These are phyloP conservation scores for Tolypocladium cylindrosporum DNA, from an alignment of 2,329 filamentous ascomycete species.

Conservation along the genomic window DNA sequence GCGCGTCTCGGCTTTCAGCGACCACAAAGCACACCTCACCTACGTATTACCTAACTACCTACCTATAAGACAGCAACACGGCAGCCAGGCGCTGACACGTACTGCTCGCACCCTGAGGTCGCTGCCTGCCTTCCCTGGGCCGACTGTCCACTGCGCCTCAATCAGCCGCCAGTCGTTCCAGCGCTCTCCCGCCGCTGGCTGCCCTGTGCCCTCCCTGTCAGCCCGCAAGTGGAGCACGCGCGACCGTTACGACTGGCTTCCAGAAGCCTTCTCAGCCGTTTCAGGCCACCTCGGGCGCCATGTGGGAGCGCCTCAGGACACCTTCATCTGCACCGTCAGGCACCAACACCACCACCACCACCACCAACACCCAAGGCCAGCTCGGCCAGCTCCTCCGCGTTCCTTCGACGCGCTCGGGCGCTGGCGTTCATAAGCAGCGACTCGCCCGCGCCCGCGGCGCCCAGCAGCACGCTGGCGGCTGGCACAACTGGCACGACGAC, in stretches of 20 bases:
- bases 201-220: background rate
- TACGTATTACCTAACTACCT: too few relatives aligned
- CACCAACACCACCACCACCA: background rate
- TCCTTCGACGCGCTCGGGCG: background rate
- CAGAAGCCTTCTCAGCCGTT: background rate
- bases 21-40: background rate
- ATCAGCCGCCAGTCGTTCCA: too few relatives aligned
- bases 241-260: background rate
- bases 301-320: slow-evolving; percentile 8
- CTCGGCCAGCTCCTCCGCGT: background rate
- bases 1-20: too few relatives aligned
- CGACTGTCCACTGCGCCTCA: too few relatives aligned
- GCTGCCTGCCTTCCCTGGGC: too few relatives aligned
- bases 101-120: too few relatives aligned
- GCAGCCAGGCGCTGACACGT: too few relatives aligned
- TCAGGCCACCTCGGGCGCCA: slow-evolving; percentile 1
- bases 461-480: background rate
- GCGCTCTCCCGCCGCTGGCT: background rate
- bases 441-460: background rate
- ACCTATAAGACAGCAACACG: too few relatives aligned
- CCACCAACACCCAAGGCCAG: too few relatives aligned
- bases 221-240: background rate
- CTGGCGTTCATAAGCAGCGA: background rate
- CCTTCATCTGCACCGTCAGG: background rate
- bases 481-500: slow-evolving; percentile 3